Evolutionary conservation across 768 basidiomycete species (phyloP), one percentile per base, ranked within the genome.

Genomic region (Suillus lakei): DNA sequence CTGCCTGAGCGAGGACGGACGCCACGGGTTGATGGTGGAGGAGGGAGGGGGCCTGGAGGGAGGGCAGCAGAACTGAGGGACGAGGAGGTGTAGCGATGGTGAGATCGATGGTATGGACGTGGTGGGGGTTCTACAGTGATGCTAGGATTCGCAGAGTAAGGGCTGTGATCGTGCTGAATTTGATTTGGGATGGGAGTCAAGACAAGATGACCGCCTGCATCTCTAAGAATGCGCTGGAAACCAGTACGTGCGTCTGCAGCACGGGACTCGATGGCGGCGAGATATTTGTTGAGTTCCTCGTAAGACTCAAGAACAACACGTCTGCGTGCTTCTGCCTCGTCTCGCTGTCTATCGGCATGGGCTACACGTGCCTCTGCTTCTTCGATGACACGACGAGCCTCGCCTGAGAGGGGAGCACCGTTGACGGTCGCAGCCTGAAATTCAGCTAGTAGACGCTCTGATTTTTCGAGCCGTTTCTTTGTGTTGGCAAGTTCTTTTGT

Each of bases 261-360:
- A 34, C 83, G 79, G 38, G 79, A 44, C 48, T 88, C 86, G 66
- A 86, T 63, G 60, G 75, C 69, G 26, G 68, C 68, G 56, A 90
- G 79, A 69, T 84, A 84, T 41, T 79, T 79, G 30, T 83, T 82
- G 67, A 88, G 78, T 64, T 84, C 81, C 1, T 70, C 56, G 87
- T 88, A 90, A 30, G 78, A 77, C 23, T 87, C 84, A 28, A 79
- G 73, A 43, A 87, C 64, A 63, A 79, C 74, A 60, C 77, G 78
- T 64, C 81, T 70, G 15, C 85, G 79, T 0, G 83, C 81, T 38
- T 86, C 83, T 0, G 84, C 82, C 13, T 89, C 88, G 70, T 89
- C 88, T 60, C 85, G 79, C 4, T 81, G 83, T 34, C 74, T 71
- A 72, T 89, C 87, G 4, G 86, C 85, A 61, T 79, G 77, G 41